Percentiles rank a stretch among this genome's conserved stretches.
Evolutionary conservation across 2,329 filamentous ascomycete species (phyloP).

Genomic region (Penicillium sp.): DNA sequence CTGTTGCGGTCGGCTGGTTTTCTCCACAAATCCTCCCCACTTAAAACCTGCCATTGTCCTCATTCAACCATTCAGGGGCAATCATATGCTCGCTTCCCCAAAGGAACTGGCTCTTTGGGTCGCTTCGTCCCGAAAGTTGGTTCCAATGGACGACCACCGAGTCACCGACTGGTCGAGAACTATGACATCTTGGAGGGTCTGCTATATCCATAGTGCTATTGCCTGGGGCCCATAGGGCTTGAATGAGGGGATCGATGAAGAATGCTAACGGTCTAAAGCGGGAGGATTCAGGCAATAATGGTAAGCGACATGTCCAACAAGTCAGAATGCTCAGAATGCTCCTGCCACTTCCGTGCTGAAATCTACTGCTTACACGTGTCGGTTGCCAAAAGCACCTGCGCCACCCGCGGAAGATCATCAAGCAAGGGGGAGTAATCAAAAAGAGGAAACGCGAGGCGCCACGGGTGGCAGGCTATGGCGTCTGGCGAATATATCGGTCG

Average conservation of each 20-base stretch:
- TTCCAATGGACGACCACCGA: conserved; percentile 2
- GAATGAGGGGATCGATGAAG: neutral
- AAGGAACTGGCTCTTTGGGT: neutral
- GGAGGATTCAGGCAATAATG: neutral
- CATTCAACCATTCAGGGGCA: conserved; percentile 1
- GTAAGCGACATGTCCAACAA: neutral
- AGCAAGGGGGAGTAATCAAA: conserved; percentile 2
- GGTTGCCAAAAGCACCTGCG: neutral
- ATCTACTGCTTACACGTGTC: conserved; percentile 11
- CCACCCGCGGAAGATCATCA: conserved; percentile 1
- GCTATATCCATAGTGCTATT: neutral
- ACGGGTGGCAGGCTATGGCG: neutral
- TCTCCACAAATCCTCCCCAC: conserved; percentile 5
- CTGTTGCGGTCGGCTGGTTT: neutral
- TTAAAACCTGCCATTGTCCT: neutral
- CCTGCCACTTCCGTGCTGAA: neutral
- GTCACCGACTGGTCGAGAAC: conserved; percentile 5
- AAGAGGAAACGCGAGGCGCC: neutral
- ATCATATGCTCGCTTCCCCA: neutral
- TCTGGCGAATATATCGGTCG: neutral
- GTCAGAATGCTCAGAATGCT: neutral
- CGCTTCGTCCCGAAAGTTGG: conserved; percentile 3
- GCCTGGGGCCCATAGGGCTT: neutral
- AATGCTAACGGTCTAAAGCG: neutral
- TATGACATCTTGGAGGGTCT: neutral